These are phyloP conservation scores for Eugenia klotzschiana DNA, from an alignment of 441 rosid species.

Conservation along the genomic window DNA sequence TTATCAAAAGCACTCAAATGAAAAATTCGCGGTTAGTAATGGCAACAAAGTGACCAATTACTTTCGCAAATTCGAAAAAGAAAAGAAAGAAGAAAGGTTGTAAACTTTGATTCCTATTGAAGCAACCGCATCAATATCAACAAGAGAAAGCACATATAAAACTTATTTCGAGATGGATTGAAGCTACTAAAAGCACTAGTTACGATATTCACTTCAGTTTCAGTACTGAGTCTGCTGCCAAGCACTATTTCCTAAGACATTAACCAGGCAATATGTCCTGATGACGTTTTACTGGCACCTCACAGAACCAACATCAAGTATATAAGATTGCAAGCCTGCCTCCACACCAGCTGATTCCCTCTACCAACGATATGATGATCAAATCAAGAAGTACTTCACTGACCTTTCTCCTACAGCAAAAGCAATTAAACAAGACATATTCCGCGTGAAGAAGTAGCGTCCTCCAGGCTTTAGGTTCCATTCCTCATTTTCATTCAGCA, in stretches of 20 bases:
- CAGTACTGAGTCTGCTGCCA: not conserved
- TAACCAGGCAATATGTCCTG: not conserved
- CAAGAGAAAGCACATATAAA: not conserved
- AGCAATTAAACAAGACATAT: constrained; percentile 87
- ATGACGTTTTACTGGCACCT: not conserved
- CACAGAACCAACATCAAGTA: not conserved
- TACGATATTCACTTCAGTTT: not conserved
- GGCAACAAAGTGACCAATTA: not conserved
- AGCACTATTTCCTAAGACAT: not conserved
- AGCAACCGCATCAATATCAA: not conserved
- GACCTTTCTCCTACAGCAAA: constrained; percentile 83
- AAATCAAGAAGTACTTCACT: constrained; percentile 7
- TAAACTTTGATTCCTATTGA: not conserved
- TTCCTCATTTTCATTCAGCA: constrained; percentile 62
- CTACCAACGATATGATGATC: not conserved
- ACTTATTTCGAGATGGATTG: not conserved
- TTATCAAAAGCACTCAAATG: not conserved
- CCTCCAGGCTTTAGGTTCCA: constrained; percentile 92
- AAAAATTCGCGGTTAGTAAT: not conserved
- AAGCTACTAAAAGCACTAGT: not conserved
- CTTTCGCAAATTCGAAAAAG: not conserved
- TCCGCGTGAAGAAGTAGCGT: constrained; percentile 79
- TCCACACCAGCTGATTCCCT: not conserved
- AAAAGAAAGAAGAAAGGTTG: not conserved
- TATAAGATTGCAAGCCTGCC: not conserved